phyloP scores from a whole-genome alignment of 345 rosid species.

The Pelargonium nanum region DNA sequence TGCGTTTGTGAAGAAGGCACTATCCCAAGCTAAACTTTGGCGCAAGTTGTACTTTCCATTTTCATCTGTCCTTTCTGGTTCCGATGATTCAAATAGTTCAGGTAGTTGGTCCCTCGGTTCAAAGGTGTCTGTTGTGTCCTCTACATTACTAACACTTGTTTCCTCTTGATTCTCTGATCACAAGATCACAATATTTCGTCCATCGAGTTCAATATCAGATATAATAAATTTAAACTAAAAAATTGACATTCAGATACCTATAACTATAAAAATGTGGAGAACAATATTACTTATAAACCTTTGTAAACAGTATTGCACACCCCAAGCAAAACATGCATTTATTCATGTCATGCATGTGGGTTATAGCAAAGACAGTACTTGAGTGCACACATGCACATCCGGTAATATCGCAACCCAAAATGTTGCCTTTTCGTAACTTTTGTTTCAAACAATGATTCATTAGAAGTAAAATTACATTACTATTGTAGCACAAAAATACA shows the following conservation, averaged over 20 bases:
- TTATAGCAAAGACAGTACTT: neutral
- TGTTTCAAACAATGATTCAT: too few species aligned
- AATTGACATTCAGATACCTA: too few species aligned
- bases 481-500: too few species aligned
- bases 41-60: slow-evolving; percentile 55
- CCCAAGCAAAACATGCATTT: neutral
- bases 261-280: neutral
- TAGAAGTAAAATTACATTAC: too few species aligned
- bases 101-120: slow-evolving; percentile 20
- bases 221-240: neutral
- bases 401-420: neutral
- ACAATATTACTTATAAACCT: too few species aligned
- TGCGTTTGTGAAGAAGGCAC: slow-evolving; percentile 86
- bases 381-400: neutral
- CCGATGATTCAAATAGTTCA: slow-evolving; percentile 32
- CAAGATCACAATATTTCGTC: neutral
- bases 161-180: slow-evolving; percentile 14
- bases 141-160: slow-evolving; percentile 5
- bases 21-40: slow-evolving; percentile 93
- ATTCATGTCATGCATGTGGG: neutral
- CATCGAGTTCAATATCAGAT: neutral
- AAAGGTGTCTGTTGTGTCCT: slow-evolving; percentile 13
- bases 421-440: too few species aligned
- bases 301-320: neutral
- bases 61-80: slow-evolving; percentile 24